A percentile compares a stretch with the other conserved stretches of the same genome.
Conservation (phyloP, 768 basidiomycete species). For the Brasilioporus rufonigricans region DNA sequence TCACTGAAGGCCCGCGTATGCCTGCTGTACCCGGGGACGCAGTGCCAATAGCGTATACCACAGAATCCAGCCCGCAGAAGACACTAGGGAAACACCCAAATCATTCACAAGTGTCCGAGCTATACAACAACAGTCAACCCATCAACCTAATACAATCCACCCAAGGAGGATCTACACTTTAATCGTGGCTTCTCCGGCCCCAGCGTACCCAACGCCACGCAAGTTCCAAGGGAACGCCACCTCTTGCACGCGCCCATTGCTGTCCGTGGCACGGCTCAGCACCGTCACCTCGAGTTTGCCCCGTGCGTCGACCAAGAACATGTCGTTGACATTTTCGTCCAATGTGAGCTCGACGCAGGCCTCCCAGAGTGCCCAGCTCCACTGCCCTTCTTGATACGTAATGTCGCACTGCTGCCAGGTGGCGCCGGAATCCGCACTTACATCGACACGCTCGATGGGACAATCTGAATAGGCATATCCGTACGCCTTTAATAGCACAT, state of each 20-base stretch:
- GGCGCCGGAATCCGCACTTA: slow-evolving; percentile 50
- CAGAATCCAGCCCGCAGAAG: too few relatives aligned
- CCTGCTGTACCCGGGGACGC: too few relatives aligned
- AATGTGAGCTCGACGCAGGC: slow-evolving; percentile 36
- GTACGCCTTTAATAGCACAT: slow-evolving; percentile 36
- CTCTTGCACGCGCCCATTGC: slow-evolving; percentile 46
- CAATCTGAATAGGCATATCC: slow-evolving; percentile 57
- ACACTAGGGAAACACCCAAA: too few relatives aligned
- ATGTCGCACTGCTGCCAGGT: slow-evolving; percentile 52
- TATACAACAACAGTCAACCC: too few relatives aligned
- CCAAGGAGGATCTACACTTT: neutral
- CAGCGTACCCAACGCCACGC: slow-evolving; percentile 53
- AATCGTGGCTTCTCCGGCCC: slow-evolving; percentile 26
- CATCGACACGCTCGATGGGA: slow-evolving; percentile 47
- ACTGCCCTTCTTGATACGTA: slow-evolving; percentile 58
- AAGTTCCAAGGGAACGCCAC: slow-evolving; percentile 59
- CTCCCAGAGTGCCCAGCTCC: slow-evolving; percentile 80
- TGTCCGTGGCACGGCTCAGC: slow-evolving; percentile 53
- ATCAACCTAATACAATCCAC: neutral
- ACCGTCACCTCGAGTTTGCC: slow-evolving; percentile 22
- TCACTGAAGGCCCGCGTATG: too few relatives aligned
- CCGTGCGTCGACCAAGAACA: neutral
- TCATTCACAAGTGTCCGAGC: too few relatives aligned
- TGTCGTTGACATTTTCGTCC: slow-evolving; percentile 21
- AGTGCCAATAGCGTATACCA: too few relatives aligned